Base-by-base conservation (phyloP, 1,284 basidiomycete species). In the Waitea zeae region DNA sequence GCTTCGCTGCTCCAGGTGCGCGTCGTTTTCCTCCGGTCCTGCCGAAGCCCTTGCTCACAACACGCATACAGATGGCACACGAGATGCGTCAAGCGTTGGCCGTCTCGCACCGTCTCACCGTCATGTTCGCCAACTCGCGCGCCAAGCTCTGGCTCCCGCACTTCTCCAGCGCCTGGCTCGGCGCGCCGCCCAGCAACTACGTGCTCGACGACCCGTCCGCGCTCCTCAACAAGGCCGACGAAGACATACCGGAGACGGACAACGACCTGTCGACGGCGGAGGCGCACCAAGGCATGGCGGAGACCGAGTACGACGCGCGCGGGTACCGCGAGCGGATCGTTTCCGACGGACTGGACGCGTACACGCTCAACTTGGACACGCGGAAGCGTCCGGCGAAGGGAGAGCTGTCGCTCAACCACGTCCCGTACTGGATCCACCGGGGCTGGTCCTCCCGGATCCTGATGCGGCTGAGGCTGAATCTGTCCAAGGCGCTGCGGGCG, bases 1-100 rank as follows among this genome's bases (percentile, higher is more conserved):
- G 59, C 61, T 22, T 61, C 61, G 0, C 44, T 65, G 19, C 45
- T 66, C 3, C 62, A 66, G 55, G 63, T 64, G 33, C 28, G 52
- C 33, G 7, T 14, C 9, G 9, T 27, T n/a, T 27, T n/a, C 11
- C 9, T 9, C n/a, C 9, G 24, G 24, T 9, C 9, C n/a, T n/a
- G 9, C 24, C 9, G 24, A 27, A n/a, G 13, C 29, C 5, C n/a
- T 6, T 30, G 13, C 5, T 7, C 13, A 27, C 24, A 11, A n/a
- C 24, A 27, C 11, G 11, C n/a, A 27, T 34, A 14, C 13, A 67
- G 64, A 64, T 65, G 58, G 59, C 61, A 0, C 54, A 61, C 15
- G 60, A 64, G 35, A 49, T 57, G 38, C 50, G 46, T 14, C 43
- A 44, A 14, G 59, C 59, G 12, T 41, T 67, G 18, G 43, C 50